phyloP scores from a whole-genome alignment of 805 yeast species.

The Ogataea degrootiae region DNA sequence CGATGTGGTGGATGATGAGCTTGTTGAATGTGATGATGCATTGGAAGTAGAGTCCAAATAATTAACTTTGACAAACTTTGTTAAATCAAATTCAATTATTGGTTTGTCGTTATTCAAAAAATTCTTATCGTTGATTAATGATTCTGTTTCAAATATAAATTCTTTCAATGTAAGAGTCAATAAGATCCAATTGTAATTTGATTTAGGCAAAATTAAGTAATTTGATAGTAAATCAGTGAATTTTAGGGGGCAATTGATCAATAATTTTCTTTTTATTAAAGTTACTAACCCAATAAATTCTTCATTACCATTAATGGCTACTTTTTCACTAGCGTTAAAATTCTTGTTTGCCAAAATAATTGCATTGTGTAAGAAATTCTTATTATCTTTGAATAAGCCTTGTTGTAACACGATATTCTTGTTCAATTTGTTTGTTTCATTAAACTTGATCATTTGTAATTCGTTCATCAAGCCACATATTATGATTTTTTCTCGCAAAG shows the following conservation, averaged over 20 bases:
- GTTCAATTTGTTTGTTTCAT: constrained; percentile 23
- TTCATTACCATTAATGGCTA: constrained; percentile 18
- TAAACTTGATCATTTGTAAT: constrained; percentile 27
- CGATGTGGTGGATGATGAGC: not conserved
- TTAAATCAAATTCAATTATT: constrained; percentile 23
- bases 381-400: constrained; percentile 30
- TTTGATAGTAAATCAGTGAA: constrained; percentile 44
- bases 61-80: constrained; percentile 10
- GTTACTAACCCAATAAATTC: constrained; percentile 32
- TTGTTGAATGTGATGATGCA: not conserved
- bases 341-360: constrained; percentile 48
- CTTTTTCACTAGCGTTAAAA: constrained; percentile 22
- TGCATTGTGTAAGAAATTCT: constrained; percentile 45
- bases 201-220: constrained; percentile 39
- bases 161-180: constrained; percentile 45
- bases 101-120: constrained; percentile 20
- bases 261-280: constrained; percentile 42
- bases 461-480: constrained; percentile 31
- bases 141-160: constrained; percentile 28
- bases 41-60: constrained; percentile 13
- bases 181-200: constrained; percentile 40
- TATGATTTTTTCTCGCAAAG: constrained; percentile 21
- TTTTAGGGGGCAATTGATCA: constrained; percentile 47
- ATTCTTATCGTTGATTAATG: constrained; percentile 18
- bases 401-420: constrained; percentile 19